Conservation (phyloP, 305 asterid genomes). For the Fraxinus albicans region DNA sequence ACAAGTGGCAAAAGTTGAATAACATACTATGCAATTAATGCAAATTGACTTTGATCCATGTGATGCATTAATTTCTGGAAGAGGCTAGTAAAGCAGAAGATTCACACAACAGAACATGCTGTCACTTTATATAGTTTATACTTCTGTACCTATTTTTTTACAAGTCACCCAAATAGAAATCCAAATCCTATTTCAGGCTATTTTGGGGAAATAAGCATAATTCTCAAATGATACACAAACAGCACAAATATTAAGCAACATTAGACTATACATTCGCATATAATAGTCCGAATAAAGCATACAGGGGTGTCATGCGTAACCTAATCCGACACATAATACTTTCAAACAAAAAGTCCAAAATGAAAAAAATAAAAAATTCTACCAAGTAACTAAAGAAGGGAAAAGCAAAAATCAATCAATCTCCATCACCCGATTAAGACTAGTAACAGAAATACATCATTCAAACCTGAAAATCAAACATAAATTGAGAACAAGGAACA, state of each 20-base stretch:
- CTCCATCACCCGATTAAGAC: not conserved
- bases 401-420: not conserved
- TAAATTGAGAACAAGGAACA: not conserved
- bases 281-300: not conserved
- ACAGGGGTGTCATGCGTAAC: not conserved
- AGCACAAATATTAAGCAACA: not conserved
- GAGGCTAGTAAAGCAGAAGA: not conserved
- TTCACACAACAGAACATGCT: not conserved
- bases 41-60: not conserved
- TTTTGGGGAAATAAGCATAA: not conserved
- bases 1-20: not conserved
- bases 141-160: not conserved
- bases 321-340: not conserved
- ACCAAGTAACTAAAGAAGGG: not conserved
- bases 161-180: not conserved
- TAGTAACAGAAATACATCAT: not conserved
- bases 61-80: not conserved
- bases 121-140: not conserved
- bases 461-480: not conserved
- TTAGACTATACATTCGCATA: not conserved
- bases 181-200: not conserved
- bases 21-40: not conserved
- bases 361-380: not conserved
- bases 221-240: not conserved
- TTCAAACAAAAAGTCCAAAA: not conserved